phyloP scores from a whole-genome alignment of 306 rosid species.

The Lathyrus aphaca region DNA sequence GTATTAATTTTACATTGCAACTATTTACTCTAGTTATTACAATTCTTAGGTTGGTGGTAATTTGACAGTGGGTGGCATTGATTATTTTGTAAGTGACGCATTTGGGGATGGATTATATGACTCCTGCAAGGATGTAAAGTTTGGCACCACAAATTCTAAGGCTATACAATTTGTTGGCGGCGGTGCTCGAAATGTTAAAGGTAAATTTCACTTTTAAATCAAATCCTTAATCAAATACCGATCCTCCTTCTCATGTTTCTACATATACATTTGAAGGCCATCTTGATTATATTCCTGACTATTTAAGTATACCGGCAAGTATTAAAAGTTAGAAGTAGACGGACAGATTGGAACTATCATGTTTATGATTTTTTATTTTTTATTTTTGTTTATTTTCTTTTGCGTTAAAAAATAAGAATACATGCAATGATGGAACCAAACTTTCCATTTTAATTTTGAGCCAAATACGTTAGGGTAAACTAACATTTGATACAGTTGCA shows the following conservation, averaged over 20 bases:
- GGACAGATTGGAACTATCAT: conserved; percentile 7
- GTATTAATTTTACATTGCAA: conserved; percentile 11
- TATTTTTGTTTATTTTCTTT: conserved; percentile 17
- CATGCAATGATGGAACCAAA: conserved; percentile 34
- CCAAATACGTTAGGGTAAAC: conserved; percentile 7
- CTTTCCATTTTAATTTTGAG: conserved; percentile 20
- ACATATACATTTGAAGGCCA: conserved; percentile 23
- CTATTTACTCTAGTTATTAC: conserved; percentile 36
- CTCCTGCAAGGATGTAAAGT: conserved; percentile 97
- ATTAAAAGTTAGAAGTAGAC: conserved; percentile 24
- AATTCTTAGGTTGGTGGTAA: conserved; percentile 71
- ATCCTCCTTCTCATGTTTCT: conserved; percentile 27
- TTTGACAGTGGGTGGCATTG: conserved; percentile 83
- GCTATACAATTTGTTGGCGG: conserved; percentile 84
- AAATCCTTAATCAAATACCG: conserved; percentile 36
- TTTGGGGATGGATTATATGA: conserved; percentile 93
- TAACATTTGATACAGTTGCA: conserved; percentile 1
- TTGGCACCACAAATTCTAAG: conserved; percentile 85
- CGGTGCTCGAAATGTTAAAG: conserved; percentile 85
- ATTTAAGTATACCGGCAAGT: conserved; percentile 4
- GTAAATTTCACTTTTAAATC: conserved; percentile 51
- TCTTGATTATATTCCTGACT: conserved; percentile 32
- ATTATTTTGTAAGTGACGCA: conserved; percentile 70
- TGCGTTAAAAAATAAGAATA: conserved; percentile 23
- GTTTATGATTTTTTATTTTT: conserved; percentile 31